phyloP scores from a whole-genome alignment of 2,329 filamentous ascomycete species.

The Curvularia lunata region DNA sequence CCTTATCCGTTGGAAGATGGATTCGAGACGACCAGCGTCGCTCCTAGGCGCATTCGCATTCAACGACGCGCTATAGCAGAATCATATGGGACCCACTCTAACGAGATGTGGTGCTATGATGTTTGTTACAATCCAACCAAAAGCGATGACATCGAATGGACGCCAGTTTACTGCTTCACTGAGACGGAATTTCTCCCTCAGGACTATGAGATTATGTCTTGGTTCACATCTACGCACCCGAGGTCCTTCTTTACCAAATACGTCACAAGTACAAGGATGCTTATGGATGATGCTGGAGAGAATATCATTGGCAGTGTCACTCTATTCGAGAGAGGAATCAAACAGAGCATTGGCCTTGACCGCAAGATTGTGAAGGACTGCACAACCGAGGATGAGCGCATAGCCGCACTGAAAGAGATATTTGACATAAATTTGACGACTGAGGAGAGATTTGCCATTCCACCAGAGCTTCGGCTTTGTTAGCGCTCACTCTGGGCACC shows the following conservation, averaged over 20 bases:
- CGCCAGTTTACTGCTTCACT: constrained; percentile 23
- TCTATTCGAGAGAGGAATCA: not conserved
- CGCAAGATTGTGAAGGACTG: not conserved
- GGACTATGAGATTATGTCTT: constrained; percentile 33
- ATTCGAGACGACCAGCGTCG: constrained; percentile 21
- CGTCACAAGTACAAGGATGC: constrained; percentile 22
- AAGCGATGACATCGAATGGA: constrained; percentile 9
- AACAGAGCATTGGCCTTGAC: not conserved
- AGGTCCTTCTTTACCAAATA: constrained; percentile 25
- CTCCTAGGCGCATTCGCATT: too few species aligned
- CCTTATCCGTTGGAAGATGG: constrained; percentile 16
- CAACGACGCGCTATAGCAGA: too few species aligned
- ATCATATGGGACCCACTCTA: too few species aligned
- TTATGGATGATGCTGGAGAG: constrained; percentile 18
- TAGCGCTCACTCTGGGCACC: too few species aligned
- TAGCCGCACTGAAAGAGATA: too few species aligned
- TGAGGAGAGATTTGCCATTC: too few species aligned
- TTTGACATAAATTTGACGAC: too few species aligned
- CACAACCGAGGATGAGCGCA: not conserved
- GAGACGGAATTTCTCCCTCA: constrained; percentile 28
- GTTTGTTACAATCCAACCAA: not conserved
- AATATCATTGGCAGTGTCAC: constrained; percentile 8
- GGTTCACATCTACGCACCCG: constrained; percentile 27
- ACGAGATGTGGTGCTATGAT: too few species aligned
- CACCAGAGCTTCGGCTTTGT: too few species aligned